Evolutionary conservation across 2,329 filamentous ascomycete genomes (phyloP), one percentile per base, ranked within the genome.

Genomic region (Domatiomyces catenatus): DNA sequence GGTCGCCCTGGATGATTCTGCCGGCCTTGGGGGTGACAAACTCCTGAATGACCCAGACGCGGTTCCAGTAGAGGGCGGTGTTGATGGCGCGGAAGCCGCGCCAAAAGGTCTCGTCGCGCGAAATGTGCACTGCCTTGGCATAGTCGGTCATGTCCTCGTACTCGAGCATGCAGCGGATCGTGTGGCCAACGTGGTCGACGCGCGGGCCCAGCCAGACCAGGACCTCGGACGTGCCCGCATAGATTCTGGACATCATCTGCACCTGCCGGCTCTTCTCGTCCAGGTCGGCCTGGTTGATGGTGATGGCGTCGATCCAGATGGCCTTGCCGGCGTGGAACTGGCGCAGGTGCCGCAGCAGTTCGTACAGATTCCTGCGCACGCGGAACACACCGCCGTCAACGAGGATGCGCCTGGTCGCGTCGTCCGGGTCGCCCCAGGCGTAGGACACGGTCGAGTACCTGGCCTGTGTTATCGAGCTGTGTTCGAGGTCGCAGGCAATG

Each of bases 221-320:
- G 2, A 56, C 56, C 50, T 52, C 55, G 6, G n/a, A 44, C 6
- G 54, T 51, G 10, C 36, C 36, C n/a, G 48, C 22, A 36, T 53
- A 57, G 15, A 57, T 55, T 18, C 50, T 47, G 18, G 49, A 54
- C 54, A 56, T 56, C 44, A 52, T 48, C 12, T 28, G 18, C 12
- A 56, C 54, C 22, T 56, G 50, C 1, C 22, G 20, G 28, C 19
- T 42, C 28, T 50, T 26, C 39, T 56, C 54, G 5, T 48, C 52
- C 15, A 54, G 20, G 39, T 56, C 48, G 7, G 52, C 20, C 46
- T 56, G 54, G 44, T 56, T 53, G 43, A 56, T 56, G 46, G 20
- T 12, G 8, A 47, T 47, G n/a, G 45, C 45, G 45, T 47, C 45
- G 8, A 47, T 28, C 45, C 45, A 47, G 17, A 47, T 18, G 20